Percentiles rank a stretch among this genome's conserved stretches.
Evolutionary conservation across 176 grass and related monocot species (phyloP).

Genomic region (Carex scoparia): DNA sequence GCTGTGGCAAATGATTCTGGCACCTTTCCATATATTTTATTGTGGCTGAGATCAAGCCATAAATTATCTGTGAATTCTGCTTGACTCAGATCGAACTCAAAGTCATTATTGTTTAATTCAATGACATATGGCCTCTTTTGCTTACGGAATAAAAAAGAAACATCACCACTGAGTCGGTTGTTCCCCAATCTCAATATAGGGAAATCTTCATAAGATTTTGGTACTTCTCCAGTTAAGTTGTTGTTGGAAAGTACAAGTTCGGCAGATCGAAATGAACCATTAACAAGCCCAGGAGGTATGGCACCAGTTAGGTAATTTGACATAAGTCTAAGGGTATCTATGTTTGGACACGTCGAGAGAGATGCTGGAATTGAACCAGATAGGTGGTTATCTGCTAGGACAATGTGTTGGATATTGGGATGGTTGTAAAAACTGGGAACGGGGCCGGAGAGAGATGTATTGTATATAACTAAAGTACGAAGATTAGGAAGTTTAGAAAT

Average conservation of each 20-base stretch:
- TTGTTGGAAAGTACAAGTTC: not conserved
- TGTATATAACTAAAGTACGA: not conserved
- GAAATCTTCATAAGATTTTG: constrained; percentile 8
- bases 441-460: constrained; percentile 9
- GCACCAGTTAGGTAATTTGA: constrained; percentile 1
- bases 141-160: constrained; percentile 22
- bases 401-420: not conserved
- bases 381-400: not conserved
- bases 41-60: not conserved
- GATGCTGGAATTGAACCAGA: not conserved
- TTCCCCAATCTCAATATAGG: not conserved
- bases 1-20: not conserved
- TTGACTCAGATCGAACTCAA: constrained; percentile 17
- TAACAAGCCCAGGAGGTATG: not conserved
- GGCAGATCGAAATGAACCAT: not conserved
- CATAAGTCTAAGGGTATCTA: not conserved
- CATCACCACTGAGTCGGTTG: constrained; percentile 10
- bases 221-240: constrained; percentile 3
- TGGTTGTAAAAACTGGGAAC: not conserved
- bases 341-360: not conserved
- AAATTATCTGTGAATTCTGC: not conserved
- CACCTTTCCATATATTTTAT: constrained; percentile 13
- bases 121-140: not conserved
- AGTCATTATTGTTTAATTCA: not conserved
- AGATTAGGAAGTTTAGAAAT: constrained; percentile 7